Percentiles rank a stretch among this genome's conserved stretches.
These are phyloP conservation scores for Linnemannia zychae DNA, from an alignment of 192 early-diverging fungal genomes.

Conservation along the genomic window DNA sequence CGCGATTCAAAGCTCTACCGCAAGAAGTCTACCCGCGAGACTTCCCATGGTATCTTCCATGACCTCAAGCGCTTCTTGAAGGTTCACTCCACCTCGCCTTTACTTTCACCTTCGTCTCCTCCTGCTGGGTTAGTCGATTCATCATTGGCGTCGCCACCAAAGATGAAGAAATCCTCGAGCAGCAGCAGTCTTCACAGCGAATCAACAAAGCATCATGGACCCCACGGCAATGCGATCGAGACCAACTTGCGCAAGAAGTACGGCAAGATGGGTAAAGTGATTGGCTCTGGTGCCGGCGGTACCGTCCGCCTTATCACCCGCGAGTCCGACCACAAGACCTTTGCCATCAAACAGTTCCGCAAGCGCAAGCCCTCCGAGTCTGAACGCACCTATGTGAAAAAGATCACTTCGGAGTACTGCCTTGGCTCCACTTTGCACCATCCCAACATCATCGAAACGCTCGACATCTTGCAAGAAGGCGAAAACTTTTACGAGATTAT, in stretches of 20 bases:
- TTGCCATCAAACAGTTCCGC: conserved; percentile 84
- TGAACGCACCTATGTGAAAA: conserved; percentile 80
- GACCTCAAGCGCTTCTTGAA: conserved; percentile 45
- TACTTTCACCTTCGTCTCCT: conserved; percentile 11
- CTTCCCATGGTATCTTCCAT: conserved; percentile 43
- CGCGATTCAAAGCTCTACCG: conserved; percentile 19
- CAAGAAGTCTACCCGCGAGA: conserved; percentile 28
- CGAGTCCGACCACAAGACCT: conserved; percentile 68
- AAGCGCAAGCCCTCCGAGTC: conserved; percentile 69
- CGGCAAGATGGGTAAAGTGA: conserved; percentile 69
- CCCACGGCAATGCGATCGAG: conserved; percentile 34
- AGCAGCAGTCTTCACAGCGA: background rate
- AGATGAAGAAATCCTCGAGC: conserved; percentile 16
- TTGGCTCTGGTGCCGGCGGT: conserved; percentile 79
- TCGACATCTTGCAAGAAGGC: conserved; percentile 78
- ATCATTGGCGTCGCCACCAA: background rate
- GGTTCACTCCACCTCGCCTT: conserved; percentile 14
- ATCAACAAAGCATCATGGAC: background rate
- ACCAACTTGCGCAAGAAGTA: conserved; percentile 60
- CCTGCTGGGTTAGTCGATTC: background rate
- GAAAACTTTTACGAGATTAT: conserved; percentile 77
- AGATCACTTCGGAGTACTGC: conserved; percentile 85
- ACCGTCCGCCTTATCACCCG: conserved; percentile 75
- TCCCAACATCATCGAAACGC: conserved; percentile 84
- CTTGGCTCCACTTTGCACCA: conserved; percentile 78